These are phyloP conservation scores for Eugenia klotzschiana DNA, from an alignment of 441 rosid species.

Conservation along the genomic window DNA sequence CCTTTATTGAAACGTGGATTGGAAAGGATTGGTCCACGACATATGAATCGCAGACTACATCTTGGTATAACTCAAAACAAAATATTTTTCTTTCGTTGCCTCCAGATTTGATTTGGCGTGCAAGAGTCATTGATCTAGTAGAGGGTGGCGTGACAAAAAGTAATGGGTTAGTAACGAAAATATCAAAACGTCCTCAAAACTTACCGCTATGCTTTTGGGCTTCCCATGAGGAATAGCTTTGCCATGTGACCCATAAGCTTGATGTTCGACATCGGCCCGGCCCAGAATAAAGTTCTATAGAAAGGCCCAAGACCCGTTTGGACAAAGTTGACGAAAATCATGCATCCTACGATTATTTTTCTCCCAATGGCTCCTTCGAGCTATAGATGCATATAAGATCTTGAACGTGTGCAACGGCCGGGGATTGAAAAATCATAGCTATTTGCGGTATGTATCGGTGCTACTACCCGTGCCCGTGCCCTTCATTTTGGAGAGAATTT, in stretches of 20 bases:
- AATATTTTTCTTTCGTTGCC: not conserved
- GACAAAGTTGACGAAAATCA: not conserved
- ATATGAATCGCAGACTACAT: not conserved
- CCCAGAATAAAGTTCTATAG: not conserved
- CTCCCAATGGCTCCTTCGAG: not conserved
- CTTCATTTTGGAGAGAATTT: too few relatives aligned
- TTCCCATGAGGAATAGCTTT: rapidly evolving
- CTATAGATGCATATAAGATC: not conserved
- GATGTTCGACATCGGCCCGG: not conserved
- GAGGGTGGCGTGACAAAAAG: rapidly evolving
- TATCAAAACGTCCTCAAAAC: too few relatives aligned
- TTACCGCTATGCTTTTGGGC: too few relatives aligned
- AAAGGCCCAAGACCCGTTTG: not conserved
- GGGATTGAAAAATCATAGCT: too few relatives aligned
- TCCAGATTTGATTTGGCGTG: rapidly evolving
- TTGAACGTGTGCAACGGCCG: too few relatives aligned
- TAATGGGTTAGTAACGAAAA: not conserved
- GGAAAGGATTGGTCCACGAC: not conserved
- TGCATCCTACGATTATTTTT: not conserved
- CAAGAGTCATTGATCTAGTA: not conserved
- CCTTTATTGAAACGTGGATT: too few relatives aligned
- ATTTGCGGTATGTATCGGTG: too few relatives aligned
- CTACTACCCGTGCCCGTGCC: too few relatives aligned
- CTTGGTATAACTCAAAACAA: not conserved
- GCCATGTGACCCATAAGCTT: not conserved